Evolutionary conservation across 75 land plant genomes (phyloP), one percentile per base, ranked within the genome.

Genomic region (Isoetes taiwanensis): DNA sequence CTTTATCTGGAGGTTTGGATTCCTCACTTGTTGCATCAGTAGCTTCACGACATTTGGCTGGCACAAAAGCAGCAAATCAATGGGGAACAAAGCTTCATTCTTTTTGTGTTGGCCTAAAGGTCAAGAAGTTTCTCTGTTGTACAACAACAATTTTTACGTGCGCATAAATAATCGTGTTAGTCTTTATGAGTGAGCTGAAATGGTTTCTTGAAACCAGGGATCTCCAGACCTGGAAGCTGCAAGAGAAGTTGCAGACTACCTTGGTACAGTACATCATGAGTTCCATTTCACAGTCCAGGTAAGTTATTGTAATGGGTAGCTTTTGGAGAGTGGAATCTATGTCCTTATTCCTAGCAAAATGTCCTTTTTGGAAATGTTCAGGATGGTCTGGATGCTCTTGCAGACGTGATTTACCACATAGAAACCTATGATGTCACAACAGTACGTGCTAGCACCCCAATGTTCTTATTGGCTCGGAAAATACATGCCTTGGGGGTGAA

Each of bases 141-240:
- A n/a, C n/a, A n/a, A n/a, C n/a, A n/a, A n/a, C n/a, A n/a, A n/a
- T n/a, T n/a, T n/a, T n/a, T n/a, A n/a, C n/a, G n/a, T n/a, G n/a
- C n/a, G n/a, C n/a, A n/a, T n/a, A n/a, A n/a, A n/a, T n/a, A n/a
- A n/a, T n/a, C n/a, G n/a, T n/a, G n/a, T n/a, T n/a, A n/a, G n/a
- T n/a, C n/a, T n/a, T n/a, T n/a, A n/a, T n/a, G n/a, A n/a, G n/a
- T n/a, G n/a, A n/a, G n/a, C n/a, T n/a, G n/a, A n/a, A n/a, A n/a
- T n/a, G n/a, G n/a, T n/a, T n/a, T n/a, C n/a, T n/a, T n/a, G n/a
- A n/a, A n/a, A n/a, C 25, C 50, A 46, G 50, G 50, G 50, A 19
- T 46, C 50, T 46, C 50, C 50, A 46, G 50, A 46, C 25, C 50
- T 46, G 12, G 23, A 46, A 23, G 50, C 50, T 5, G 50, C 50